These are phyloP conservation scores for Solanum virginianum DNA, from an alignment of 257 asterid species.

Conservation along the genomic window DNA sequence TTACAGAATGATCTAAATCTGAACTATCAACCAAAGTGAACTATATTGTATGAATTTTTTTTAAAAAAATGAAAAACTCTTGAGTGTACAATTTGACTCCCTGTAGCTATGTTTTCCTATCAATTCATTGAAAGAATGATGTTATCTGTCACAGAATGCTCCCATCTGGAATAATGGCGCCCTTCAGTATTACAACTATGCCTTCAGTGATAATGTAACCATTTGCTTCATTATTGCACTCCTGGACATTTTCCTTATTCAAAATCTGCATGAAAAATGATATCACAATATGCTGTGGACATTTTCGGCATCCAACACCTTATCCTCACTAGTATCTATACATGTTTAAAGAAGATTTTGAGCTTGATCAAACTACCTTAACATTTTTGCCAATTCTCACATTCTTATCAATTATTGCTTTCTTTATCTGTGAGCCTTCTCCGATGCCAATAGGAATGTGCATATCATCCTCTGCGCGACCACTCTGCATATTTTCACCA, in stretches of 20 bases:
- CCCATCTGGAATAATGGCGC: constrained; percentile 58
- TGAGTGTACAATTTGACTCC: not conserved
- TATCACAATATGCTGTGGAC: not conserved
- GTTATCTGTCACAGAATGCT: constrained; percentile 22
- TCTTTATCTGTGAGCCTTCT: constrained; percentile 49
- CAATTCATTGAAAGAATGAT: not conserved
- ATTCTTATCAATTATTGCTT: constrained; percentile 67
- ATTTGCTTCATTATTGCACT: constrained; percentile 47
- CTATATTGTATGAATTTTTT: not conserved
- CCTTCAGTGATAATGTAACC: constrained; percentile 60
- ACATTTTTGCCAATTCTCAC: constrained; percentile 86
- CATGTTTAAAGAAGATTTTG: not conserved
- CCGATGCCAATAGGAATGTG: constrained; percentile 64
- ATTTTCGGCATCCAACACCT: not conserved
- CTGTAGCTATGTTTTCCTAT: not conserved
- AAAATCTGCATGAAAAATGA: constrained; percentile 36
- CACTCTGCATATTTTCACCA: constrained; percentile 20
- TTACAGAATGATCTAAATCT: not conserved
- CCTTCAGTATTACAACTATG: constrained; percentile 41
- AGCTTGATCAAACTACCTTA: constrained; percentile 24
- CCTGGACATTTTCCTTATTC: constrained; percentile 62
- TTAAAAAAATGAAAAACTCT: not conserved
- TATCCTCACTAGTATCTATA: not conserved
- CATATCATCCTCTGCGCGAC: constrained; percentile 12
- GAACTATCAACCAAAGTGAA: not conserved